These are phyloP conservation scores for Nakaseomyces kungkrabaensis DNA, from an alignment of 1,139 yeast genomes.

Conservation along the genomic window DNA sequence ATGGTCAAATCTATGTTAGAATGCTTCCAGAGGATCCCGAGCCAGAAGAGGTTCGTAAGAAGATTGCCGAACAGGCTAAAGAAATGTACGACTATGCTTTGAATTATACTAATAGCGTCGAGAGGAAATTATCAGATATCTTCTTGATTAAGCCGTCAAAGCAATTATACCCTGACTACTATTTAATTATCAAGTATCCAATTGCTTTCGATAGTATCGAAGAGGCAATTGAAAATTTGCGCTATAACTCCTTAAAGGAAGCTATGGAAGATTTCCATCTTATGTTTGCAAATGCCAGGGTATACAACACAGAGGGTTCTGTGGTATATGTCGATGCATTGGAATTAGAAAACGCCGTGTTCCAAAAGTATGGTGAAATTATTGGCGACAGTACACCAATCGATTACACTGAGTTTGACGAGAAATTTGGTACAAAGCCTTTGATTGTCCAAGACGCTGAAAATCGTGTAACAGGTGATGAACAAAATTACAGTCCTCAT, in stretches of 20 bases:
- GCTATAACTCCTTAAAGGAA: conserved; percentile 49
- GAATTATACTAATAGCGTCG: conserved; percentile 37
- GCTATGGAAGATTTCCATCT: conserved; percentile 62
- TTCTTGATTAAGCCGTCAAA: conserved; percentile 63
- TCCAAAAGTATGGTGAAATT: conserved; percentile 27
- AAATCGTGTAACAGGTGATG: not conserved
- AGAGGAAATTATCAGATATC: conserved; percentile 43
- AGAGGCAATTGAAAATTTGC: conserved; percentile 45
- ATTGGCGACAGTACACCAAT: conserved; percentile 30
- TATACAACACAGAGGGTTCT: conserved; percentile 87
- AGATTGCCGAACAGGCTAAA: conserved; percentile 28
- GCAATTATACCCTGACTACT: conserved; percentile 77
- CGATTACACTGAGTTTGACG: conserved; percentile 45
- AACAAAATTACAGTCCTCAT: not conserved
- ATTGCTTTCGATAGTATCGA: conserved; percentile 63
- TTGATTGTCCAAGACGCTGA: conserved; percentile 6
- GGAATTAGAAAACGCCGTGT: conserved; percentile 45
- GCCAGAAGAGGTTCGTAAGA: conserved; percentile 36
- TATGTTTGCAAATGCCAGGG: conserved; percentile 74
- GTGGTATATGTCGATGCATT: conserved; percentile 71
- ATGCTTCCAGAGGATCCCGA: conserved; percentile 36
- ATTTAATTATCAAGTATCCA: conserved; percentile 68
- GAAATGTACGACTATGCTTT: conserved; percentile 35
- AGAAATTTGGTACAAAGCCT: conserved; percentile 34
- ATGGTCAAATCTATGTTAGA: conserved; percentile 31